phyloP scores from a whole-genome alignment of 495 filamentous ascomycete genomes.

The Thermochaetoides thermophila region DNA sequence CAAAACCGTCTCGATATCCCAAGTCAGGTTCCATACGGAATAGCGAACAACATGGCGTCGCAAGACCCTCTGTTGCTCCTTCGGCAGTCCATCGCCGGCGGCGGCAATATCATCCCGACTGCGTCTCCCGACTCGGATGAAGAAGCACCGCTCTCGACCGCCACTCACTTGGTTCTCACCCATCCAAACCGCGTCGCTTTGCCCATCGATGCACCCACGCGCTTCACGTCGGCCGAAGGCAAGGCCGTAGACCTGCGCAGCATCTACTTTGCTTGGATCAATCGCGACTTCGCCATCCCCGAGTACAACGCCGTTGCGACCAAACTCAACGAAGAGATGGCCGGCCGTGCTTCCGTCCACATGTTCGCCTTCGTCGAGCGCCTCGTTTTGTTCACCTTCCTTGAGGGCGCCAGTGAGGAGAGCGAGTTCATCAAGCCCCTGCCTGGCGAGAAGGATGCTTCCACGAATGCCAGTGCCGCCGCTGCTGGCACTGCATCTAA shows the following conservation, averaged over 20 bases:
- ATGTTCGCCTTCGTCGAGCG: slow-evolving; percentile 82
- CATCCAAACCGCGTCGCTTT: slow-evolving; percentile 47
- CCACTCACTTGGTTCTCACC: slow-evolving; percentile 70
- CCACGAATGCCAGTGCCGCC: slow-evolving; percentile 27
- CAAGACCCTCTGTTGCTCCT: slow-evolving; percentile 65
- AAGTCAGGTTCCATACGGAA: background rate
- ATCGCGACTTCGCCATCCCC: slow-evolving; percentile 72
- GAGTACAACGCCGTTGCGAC: slow-evolving; percentile 79
- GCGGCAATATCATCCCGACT: slow-evolving; percentile 48
- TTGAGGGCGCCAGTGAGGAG: slow-evolving; percentile 77
- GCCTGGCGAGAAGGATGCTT: slow-evolving; percentile 42
- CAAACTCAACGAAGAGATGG: slow-evolving; percentile 65
- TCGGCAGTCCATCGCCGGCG: slow-evolving; percentile 58
- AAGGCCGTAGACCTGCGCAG: slow-evolving; percentile 75
- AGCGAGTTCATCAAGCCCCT: slow-evolving; percentile 83
- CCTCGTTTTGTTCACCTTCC: slow-evolving; percentile 78
- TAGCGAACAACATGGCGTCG: slow-evolving; percentile 21
- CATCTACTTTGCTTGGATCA: slow-evolving; percentile 89
- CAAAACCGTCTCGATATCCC: background rate
- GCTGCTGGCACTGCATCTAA: slow-evolving; percentile 33
- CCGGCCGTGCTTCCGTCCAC: slow-evolving; percentile 48
- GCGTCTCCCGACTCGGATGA: slow-evolving; percentile 40
- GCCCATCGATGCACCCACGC: slow-evolving; percentile 60
- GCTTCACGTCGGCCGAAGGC: slow-evolving; percentile 52
- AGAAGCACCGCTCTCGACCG: slow-evolving; percentile 47